A percentile compares a stretch with the other conserved stretches of the same genome.
phyloP scores from a whole-genome alignment of 2,329 filamentous ascomycete genomes.

The Teratosphaeria viscida region DNA sequence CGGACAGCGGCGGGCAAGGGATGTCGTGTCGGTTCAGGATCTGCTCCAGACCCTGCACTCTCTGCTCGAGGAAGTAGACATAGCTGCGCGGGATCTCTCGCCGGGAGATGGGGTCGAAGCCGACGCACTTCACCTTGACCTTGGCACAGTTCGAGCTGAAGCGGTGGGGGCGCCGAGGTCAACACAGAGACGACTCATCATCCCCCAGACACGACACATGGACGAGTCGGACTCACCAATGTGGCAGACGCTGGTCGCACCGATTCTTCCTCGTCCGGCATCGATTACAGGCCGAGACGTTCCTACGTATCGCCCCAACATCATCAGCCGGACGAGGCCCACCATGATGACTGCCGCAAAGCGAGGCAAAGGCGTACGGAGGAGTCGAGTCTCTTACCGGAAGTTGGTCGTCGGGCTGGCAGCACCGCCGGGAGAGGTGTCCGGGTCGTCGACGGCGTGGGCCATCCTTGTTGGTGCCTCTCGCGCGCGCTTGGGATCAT shows the following conservation, averaged over 20 bases:
- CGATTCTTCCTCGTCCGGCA: conserved; percentile 88
- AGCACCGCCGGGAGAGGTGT: neutral
- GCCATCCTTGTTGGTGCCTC: neutral
- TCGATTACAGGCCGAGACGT: conserved; percentile 84
- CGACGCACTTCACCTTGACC: conserved; percentile 81
- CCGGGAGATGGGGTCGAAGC: conserved; percentile 94
- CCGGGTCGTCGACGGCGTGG: neutral
- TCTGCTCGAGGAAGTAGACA: conserved; percentile 86
- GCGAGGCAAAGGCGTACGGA: neutral
- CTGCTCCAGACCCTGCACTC: conserved; percentile 72
- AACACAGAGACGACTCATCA: neutral
- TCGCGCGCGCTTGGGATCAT: neutral
- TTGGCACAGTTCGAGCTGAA: conserved; percentile 37
- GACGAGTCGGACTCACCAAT: conserved; percentile 63
- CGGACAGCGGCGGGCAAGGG: conserved; percentile 57
- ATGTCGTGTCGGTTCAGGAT: conserved; percentile 61
- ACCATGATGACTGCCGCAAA: neutral
- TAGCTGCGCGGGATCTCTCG: conserved; percentile 82
- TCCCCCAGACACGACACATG: neutral
- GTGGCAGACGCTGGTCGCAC: conserved; percentile 86
- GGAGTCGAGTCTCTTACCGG: neutral
- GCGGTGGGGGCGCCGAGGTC: neutral
- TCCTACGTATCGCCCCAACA: conserved; percentile 47
- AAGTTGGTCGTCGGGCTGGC: neutral
- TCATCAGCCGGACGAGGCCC: neutral